phyloP scores from a whole-genome alignment of 306 rosid genomes.

The Ziziphus jujuba region DNA sequence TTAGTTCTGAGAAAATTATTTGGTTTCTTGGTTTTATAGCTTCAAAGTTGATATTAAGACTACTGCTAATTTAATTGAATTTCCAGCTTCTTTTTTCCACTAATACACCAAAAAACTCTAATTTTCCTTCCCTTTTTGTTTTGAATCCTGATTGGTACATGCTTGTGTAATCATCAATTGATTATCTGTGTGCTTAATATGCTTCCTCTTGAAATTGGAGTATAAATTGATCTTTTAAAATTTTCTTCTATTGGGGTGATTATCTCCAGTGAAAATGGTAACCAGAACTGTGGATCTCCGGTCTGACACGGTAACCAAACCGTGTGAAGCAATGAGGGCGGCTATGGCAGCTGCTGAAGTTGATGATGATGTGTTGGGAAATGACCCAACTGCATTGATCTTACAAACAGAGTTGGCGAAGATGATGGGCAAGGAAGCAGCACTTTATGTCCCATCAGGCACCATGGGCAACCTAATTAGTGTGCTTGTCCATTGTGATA shows the following conservation, averaged over 20 bases:
- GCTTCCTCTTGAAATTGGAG: slow-evolving; percentile 1
- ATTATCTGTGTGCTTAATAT: not conserved
- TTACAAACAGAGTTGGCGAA: slow-evolving; percentile 75
- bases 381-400: slow-evolving; percentile 70
- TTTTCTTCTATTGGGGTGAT: slow-evolving; percentile 5
- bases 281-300: slow-evolving; percentile 73
- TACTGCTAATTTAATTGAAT: not conserved
- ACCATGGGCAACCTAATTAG: slow-evolving; percentile 94
- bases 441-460: slow-evolving; percentile 89
- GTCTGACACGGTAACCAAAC: slow-evolving; percentile 90
- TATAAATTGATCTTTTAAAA: slow-evolving; percentile 9
- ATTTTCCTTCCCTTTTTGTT: not conserved
- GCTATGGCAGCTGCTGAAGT: slow-evolving; percentile 93
- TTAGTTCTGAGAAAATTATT: not conserved
- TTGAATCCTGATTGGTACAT: not conserved
- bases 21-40: not conserved
- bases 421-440: slow-evolving; percentile 81
- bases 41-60: not conserved
- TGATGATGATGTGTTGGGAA: slow-evolving; percentile 72
- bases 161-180: slow-evolving; percentile 15
- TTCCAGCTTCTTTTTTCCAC: too few species aligned
- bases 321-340: slow-evolving; percentile 72
- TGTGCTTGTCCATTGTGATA: slow-evolving; percentile 82
- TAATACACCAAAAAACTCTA: not conserved
- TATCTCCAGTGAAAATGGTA: slow-evolving; percentile 59